Evolutionary conservation across 1,284 basidiomycete species (phyloP).

Genomic region (Ustilago tritici): DNA sequence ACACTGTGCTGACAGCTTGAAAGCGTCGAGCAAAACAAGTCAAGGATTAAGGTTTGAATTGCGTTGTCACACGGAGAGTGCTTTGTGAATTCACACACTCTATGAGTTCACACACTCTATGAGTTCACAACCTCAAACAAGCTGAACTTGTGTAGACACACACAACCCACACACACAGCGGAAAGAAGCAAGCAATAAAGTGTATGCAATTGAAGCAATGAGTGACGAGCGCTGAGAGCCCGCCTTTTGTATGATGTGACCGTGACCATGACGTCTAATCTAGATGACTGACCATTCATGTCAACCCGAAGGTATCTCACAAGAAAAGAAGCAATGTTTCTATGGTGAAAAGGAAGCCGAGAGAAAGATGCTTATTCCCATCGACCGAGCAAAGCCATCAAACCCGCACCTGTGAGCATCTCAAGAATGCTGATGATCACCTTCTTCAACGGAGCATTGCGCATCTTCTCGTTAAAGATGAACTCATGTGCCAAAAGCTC

Average conservation of each 20-base stretch:
- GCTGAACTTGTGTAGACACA: conserved; percentile 1
- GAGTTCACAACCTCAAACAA: conserved; percentile 3
- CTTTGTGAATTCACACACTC: not conserved
- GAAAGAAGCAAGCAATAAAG: not conserved
- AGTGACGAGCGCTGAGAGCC: not conserved
- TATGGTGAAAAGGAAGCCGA: not conserved
- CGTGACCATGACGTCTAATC: conserved; percentile 14
- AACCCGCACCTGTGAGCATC: conserved; percentile 70
- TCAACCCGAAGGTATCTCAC: not conserved
- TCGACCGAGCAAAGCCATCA: conserved; percentile 71
- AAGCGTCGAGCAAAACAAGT: not conserved
- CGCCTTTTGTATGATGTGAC: conserved; percentile 13
- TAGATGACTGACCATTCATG: not conserved
- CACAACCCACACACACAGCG: not conserved
- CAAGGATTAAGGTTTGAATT: conserved; percentile 1
- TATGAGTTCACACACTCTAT: conserved; percentile 6
- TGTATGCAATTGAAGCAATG: not conserved
- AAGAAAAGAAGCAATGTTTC: not conserved
- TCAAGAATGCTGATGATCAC: conserved; percentile 64
- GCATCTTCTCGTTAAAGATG: conserved; percentile 70
- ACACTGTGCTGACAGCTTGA: not conserved
- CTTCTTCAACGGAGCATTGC: conserved; percentile 65
- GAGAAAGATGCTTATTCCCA: conserved; percentile 59
- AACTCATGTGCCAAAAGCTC: conserved; percentile 69
- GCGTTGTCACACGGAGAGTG: no score